Base-by-base conservation (phyloP, 2,329 filamentous ascomycete species). In the Aspergillaceae sp. region DNA sequence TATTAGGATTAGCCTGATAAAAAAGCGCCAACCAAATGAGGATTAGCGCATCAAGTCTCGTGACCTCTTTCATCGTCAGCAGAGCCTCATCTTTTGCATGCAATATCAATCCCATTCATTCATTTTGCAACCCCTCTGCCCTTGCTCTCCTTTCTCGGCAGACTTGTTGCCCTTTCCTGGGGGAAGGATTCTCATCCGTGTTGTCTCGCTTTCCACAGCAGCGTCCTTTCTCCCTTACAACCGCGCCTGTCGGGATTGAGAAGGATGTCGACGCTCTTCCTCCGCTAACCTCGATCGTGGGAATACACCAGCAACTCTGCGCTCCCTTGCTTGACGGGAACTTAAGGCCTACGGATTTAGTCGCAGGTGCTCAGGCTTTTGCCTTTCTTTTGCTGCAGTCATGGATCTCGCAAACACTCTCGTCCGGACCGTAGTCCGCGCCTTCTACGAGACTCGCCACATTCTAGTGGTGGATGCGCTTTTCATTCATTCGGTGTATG, bases 381-480 rank as follows among this genome's bases (percentile, higher is more conserved):
- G 48, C 43, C 43, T 47, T 35, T 11, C 11, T 41, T 27, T 32
- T 32, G 28, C 27, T 29, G 27, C 29, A 28, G n/a, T 27, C 38
- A 80, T 84, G 73, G 80, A 86, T 65, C 75, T 83, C 54, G 81
- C 82, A 45, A 80, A 89, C 65, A 83, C 84, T 36, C 82, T 97
- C 54, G 82, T 97, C 60, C 87, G 90, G 67, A 92, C 84, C 45
- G 86, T 89, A 35, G 84, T 83, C 60, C 86, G 89, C 63, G 83
- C 87, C 47, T 94, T 95, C 72, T 94, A 92, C 68, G 79, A 86
- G 53, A 88, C 85, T 33, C 85, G 88, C 59, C 84, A 92, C 60
- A 83, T 92, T 51, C 77, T 94, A 41, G 82, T 90, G 45, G 73
- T 92, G 56, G 85, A 94, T 73, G 87, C 89, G 52, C 77, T 89